Evolutionary conservation across 2,329 filamentous ascomycete species (phyloP), one percentile per base, ranked within the genome.

Genomic region (Talaromyces sp.): DNA sequence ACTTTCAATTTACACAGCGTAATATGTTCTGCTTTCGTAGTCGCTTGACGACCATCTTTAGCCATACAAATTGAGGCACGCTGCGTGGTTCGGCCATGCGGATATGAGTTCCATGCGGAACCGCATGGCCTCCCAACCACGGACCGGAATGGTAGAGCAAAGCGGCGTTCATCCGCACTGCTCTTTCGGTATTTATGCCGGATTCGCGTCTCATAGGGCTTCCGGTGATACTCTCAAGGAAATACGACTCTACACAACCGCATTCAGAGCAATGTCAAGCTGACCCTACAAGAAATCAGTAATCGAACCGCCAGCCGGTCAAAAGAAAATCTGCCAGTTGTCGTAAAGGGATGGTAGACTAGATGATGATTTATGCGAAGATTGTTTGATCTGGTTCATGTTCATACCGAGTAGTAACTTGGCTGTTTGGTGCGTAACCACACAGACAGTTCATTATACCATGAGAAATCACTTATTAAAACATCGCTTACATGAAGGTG

Each of bases 51-150:
- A 7, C 5, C 18, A 23, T 37, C n/a, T n/a, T 33, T 37, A 37
- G 52, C 5, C 31, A 31, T 11, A 33, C 5, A 0, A 35, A 48
- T 33, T 3, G 16, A 11, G 25, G 28, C 57, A 11, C 16, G 40
- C 40, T 59, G 42, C 48, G 57, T 48, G 40, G 57, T 48, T 48
- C 57, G 57, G 57, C 6, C 57, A 58, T 58, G 37, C 56, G 40
- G 57, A 59, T 48, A 21, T 25, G 57, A 46, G 23, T 18, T 33
- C 48, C 40, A 59, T 59, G 57, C 57, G 57, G 57, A 59, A 59
- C 57, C 57, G 57, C 57, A 59, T 59, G 54, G 35, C 52, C 33
- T 21, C 44, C 25, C 44, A 55, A n/a, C 52, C 37, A 25, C 7
- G 31, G 52, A 23, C 52, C 28, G 21, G 31, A 37, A 37, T 55